Evolutionary conservation across 345 rosid genomes (phyloP).

Genomic region (Sonneratia alba): DNA sequence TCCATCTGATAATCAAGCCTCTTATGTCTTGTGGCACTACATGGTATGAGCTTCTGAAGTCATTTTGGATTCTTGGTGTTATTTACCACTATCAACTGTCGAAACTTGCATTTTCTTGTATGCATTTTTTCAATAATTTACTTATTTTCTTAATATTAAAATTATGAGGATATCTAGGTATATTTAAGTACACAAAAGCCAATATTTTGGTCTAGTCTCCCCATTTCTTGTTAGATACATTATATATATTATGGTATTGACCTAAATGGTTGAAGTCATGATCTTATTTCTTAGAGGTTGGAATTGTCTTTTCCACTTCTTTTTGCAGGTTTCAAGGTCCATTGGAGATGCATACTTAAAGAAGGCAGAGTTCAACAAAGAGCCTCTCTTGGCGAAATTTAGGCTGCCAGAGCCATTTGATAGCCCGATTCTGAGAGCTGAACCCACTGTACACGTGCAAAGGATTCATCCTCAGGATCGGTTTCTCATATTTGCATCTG

Average conservation of each 20-base stretch:
- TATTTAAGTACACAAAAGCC: no score
- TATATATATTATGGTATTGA: no score
- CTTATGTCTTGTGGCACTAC: no score
- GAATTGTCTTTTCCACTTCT: background rate
- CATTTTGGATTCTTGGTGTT: background rate
- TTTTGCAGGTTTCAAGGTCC: constrained; percentile 72
- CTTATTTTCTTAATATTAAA: background rate
- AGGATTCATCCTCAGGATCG: constrained; percentile 67
- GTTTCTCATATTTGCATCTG: constrained; percentile 93
- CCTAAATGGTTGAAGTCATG: background rate
- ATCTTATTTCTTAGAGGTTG: background rate
- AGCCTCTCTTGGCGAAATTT: constrained; percentile 72
- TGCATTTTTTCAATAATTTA: background rate
- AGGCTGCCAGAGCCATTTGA: constrained; percentile 63
- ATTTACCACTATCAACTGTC: background rate
- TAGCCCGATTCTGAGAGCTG: constrained; percentile 78
- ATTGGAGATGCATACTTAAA: constrained; percentile 97
- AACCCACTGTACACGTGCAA: constrained; percentile 69
- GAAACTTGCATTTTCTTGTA: background rate
- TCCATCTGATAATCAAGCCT: background rate
- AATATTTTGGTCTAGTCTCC: background rate
- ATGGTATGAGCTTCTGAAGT: no score
- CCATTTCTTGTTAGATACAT: background rate
- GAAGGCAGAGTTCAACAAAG: constrained; percentile 74
- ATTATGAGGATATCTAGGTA: background rate